Conservation (phyloP, 2,329 filamentous ascomycete species). For the Lasiodiplodia sp. region DNA sequence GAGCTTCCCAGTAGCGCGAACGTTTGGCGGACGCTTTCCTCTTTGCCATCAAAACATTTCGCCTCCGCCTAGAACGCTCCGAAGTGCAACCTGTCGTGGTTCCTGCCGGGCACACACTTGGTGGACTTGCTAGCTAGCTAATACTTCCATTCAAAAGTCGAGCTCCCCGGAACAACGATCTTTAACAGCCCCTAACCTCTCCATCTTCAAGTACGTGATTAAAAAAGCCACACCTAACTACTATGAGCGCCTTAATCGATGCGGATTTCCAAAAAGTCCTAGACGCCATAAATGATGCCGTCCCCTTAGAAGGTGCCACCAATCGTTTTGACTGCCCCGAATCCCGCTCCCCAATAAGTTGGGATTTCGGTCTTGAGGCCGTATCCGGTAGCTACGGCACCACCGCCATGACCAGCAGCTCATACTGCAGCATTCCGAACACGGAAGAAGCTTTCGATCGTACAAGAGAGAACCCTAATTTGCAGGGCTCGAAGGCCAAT, state of each 20-base stretch:
- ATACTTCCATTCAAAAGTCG: background rate
- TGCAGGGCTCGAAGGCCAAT: background rate
- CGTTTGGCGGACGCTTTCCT: too few relatives aligned
- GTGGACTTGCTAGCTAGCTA: background rate
- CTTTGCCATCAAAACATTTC: too few relatives aligned
- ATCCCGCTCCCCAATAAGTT: background rate
- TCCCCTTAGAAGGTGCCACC: background rate
- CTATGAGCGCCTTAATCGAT: background rate
- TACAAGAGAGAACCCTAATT: background rate
- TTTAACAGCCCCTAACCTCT: too few relatives aligned
- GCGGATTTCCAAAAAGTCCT: background rate
- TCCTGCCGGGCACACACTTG: too few relatives aligned
- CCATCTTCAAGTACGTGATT: background rate
- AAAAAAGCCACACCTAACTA: background rate
- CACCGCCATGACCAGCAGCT: background rate
- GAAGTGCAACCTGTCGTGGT: too few relatives aligned
- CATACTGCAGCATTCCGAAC: background rate
- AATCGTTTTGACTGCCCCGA: background rate
- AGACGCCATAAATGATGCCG: background rate
- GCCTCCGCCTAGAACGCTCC: too few relatives aligned
- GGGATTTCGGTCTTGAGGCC: conserved; percentile 1
- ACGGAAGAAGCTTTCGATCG: background rate
- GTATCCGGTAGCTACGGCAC: background rate
- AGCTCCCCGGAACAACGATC: background rate
- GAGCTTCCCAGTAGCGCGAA: too few relatives aligned